Base-by-base conservation (phyloP, 176 grass and related monocot species). In the Aegilops speltoides region DNA sequence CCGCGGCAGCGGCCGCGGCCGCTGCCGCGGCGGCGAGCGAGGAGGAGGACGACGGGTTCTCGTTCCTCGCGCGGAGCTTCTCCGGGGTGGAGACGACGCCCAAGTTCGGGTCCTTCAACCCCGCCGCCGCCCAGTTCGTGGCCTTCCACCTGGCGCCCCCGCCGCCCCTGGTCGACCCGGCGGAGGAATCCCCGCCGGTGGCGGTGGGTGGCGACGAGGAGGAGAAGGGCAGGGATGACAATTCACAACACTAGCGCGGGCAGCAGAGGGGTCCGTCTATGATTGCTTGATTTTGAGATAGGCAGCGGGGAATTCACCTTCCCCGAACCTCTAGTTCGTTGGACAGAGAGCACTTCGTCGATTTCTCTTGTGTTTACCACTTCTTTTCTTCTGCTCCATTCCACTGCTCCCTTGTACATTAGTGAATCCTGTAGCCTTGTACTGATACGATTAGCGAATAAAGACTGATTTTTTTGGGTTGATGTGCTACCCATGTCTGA, bases 41-140 rank as follows among this genome's bases (percentile, higher is more conserved):
- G 13, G 78, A 48, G 12, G 80, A 25, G 5, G 32, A 20, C 15
- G 69, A 37, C 4, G 26, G 34, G 22, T 90, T 90, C 88, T 72
- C 88, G 64, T 90, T 90, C 84, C 84, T 86, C 52, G 73, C 84
- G 65, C 73, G 72, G 73, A 71, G 79, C 84, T 86, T 78, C 79
- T 72, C 79, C 64, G 80, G 84, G 54, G 31, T 77, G 73, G 72
- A 90, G 84, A 90, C 88, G 12, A 86, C 84, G 84, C 88, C 88
- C 84, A 90, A 78, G 74, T 90, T 90, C 73, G 79, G 84, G 54
- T 90, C 88, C 32, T 90, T 90, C 84, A 72, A 86, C 79, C 88
- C 84, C 29, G 72, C 29, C 11, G 57, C 73, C 50, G 72, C 79
- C 8, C 79, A 82, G 28, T 46, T 90, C 73, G 79, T 83, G n/a